phyloP scores from a whole-genome alignment of 1,139 yeast genomes.

The Scheffersomyces insectosa region DNA sequence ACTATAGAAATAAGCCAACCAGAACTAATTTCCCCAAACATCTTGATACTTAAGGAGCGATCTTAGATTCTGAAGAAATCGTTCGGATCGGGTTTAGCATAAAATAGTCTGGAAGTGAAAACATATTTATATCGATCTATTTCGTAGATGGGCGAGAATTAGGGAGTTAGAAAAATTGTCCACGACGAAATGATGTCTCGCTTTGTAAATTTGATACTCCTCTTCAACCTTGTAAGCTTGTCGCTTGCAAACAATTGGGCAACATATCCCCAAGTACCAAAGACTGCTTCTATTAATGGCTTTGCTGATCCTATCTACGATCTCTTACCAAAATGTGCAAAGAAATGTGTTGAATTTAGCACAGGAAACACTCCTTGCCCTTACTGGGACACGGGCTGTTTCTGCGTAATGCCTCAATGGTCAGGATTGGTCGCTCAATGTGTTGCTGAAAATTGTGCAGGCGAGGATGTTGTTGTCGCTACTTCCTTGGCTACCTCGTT shows the following conservation, averaged over 20 bases:
- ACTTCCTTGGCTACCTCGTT: constrained; percentile 43
- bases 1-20: too few species aligned
- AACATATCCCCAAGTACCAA: constrained; percentile 50
- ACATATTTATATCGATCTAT: too few species aligned
- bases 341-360: constrained; percentile 37
- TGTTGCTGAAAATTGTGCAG: constrained; percentile 41
- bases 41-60: too few species aligned
- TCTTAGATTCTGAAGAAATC: too few species aligned
- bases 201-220: background rate
- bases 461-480: constrained; percentile 38
- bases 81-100: too few species aligned
- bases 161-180: too few species aligned
- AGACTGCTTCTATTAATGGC: constrained; percentile 53
- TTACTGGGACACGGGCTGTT: constrained; percentile 56
- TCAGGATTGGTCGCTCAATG: constrained; percentile 47
- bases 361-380: constrained; percentile 47
- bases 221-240: background rate
- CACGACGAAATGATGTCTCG: too few species aligned
- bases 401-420: constrained; percentile 54
- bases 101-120: too few species aligned
- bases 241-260: constrained; percentile 15
- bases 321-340: constrained; percentile 44
- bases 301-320: constrained; percentile 48
- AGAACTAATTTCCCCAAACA: too few species aligned
- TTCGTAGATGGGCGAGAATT: too few species aligned